These are phyloP conservation scores for Curvularia verruculosa DNA, from an alignment of 2,329 filamentous ascomycete genomes.

Conservation along the genomic window DNA sequence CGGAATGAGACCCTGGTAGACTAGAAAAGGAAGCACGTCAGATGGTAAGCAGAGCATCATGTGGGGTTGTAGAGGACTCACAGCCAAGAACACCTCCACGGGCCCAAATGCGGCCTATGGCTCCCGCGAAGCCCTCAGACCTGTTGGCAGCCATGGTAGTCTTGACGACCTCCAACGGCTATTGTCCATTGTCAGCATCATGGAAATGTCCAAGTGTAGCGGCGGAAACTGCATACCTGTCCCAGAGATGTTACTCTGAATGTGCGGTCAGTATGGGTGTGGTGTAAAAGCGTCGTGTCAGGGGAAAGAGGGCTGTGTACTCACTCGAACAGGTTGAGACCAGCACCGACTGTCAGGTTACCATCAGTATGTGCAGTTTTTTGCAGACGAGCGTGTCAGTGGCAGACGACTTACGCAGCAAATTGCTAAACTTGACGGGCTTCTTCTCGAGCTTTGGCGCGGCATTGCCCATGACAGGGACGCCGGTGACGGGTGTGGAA, in stretches of 20 bases:
- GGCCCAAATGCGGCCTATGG: constrained; percentile 87
- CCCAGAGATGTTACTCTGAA: constrained; percentile 70
- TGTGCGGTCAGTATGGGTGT: constrained; percentile 18
- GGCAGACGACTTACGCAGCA: constrained; percentile 68
- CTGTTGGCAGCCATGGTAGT: constrained; percentile 99
- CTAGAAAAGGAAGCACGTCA: constrained; percentile 56
- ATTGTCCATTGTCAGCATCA: constrained; percentile 59
- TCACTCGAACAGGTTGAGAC: constrained; percentile 93
- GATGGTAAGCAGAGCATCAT: constrained; percentile 49
- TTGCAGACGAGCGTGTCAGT: too few relatives aligned
- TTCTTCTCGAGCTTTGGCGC: constrained; percentile 87
- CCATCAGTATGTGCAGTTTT: constrained; percentile 35
- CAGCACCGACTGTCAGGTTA: constrained; percentile 71
- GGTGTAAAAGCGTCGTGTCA: neutral
- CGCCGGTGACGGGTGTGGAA: constrained; percentile 54
- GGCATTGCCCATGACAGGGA: constrained; percentile 49
- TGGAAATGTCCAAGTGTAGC: neutral
- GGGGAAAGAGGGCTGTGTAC: constrained; percentile 40
- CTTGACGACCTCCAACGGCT: constrained; percentile 98
- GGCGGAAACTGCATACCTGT: constrained; percentile 55
- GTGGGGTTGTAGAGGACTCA: constrained; percentile 61
- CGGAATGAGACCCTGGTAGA: constrained; percentile 99
- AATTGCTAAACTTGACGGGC: constrained; percentile 99
- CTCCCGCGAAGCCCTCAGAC: constrained; percentile 80
- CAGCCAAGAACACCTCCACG: constrained; percentile 93